Base-by-base conservation (phyloP, 345 rosid genomes). In the Populus davidiana region DNA sequence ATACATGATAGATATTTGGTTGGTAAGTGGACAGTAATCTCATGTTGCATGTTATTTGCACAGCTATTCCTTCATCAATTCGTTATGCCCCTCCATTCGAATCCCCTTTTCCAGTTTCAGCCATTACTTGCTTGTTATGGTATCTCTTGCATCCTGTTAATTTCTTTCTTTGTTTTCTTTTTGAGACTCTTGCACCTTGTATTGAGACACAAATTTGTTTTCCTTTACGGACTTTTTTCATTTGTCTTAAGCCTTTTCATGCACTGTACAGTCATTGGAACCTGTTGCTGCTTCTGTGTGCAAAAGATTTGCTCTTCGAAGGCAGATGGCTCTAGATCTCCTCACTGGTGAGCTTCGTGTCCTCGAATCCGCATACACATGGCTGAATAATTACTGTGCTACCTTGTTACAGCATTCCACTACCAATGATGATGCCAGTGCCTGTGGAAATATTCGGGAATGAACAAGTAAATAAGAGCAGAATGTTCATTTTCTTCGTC, bases 271-370 rank as follows among this genome's bases (percentile, higher is more conserved):
- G 97, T 79, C 73, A 14, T 39, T 88, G 82, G 89, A 38, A 67
- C 70, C 67, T n/a, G 36, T 67, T 70, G 44, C 68, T 39, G 43
- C 72, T 41, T 62, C 77, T 9, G 73, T 61, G 68, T 52, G 81
- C 62, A 69, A 81, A 41, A 84, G 66, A 72, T 79, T 50, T 67
- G 76, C 75, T 74, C 64, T 77, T 61, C 70, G 91, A 77, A 88
- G 79, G 86, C 85, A 80, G 78, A 90, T 90, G 97, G 95, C 95
- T 44, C 71, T 80, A 62, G 84, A 90, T 73, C 95, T 94, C 47
- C 91, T 91, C 52, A 66, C 31, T 0, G 98, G 98, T 4, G 95
- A 94, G 86, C 91, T 89, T 80, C 91, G 89, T 27, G 76, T 90
- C 75, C 90, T 94, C 63, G 75, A 79, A 81, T 88, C 96, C 79